Evolutionary conservation across 2,329 filamentous ascomycete genomes (phyloP), one percentile per base, ranked within the genome.

Genomic region (Aspergillus sp.): DNA sequence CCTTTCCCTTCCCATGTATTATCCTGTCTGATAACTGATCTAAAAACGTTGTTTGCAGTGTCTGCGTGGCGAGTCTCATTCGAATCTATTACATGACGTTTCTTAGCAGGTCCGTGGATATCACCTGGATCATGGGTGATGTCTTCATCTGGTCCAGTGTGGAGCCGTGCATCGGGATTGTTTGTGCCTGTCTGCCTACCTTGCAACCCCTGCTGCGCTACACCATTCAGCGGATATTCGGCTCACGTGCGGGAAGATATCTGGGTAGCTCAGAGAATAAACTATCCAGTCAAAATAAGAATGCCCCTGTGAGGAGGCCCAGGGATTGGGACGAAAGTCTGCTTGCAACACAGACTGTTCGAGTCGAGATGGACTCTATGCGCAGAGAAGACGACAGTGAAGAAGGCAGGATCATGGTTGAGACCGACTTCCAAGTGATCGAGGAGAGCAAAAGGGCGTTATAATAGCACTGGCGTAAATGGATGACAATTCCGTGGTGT

Each of bases 81-180:
- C 60, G 64, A 8, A 66, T 64, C 36, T 62, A 58, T 38, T 59
- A 54, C 32, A 63, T 68, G 19, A 63, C 64, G 0, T 48, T 57
- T 15, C 52, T 67, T n/a, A 64, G 51, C 13, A 10, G 17, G 2
- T 62, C 61, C 7, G 23, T 59, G 32, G 64, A 66, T 41, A 60
- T 66, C 39, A 66, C 65, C 13, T 66, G 64, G 63, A 53, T 61
- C 1, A 65, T 65, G n/a, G 65, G 64, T 4, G 55, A 65, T 44
- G 67, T 57, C 1, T 62, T 65, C 32, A 66, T 67, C 54, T 66
- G 66, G 64, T 64, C 66, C 39, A 67, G 56, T 39, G 66, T 69
- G 23, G 66, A 68, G 36, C 64, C 66, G 15, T 66, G 64, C 41
- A 58, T 67, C 23, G 66, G 64, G 1, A 64, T 68, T 15, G 62